A percentile compares a stretch with the other conserved stretches of the same genome.
Evolutionary conservation across 495 filamentous ascomycete species (phyloP).

Genomic region (Aspergillus indologenus): DNA sequence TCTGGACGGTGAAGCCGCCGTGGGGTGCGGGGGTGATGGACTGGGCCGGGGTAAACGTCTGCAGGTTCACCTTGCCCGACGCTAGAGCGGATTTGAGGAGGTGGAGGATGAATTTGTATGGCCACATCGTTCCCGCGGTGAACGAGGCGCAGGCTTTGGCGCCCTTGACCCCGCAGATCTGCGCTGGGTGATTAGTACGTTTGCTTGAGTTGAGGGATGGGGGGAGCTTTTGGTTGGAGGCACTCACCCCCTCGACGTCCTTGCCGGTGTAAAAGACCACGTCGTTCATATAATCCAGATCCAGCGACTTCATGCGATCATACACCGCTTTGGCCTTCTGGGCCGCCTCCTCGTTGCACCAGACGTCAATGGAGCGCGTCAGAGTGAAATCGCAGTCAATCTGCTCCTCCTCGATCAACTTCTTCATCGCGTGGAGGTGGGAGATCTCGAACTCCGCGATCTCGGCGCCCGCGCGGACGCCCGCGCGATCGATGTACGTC

Average conservation of each 20-base stretch:
- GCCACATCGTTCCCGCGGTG: slow-evolving; percentile 59
- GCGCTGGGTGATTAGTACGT: neutral
- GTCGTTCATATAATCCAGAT: slow-evolving; percentile 31
- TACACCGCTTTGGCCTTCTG: slow-evolving; percentile 28
- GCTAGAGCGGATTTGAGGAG: slow-evolving; percentile 52
- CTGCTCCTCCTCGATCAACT: slow-evolving; percentile 31
- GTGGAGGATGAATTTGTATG: slow-evolving; percentile 62
- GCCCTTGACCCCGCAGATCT: slow-evolving; percentile 32
- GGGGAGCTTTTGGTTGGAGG: neutral
- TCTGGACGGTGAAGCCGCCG: slow-evolving; percentile 49
- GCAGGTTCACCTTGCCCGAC: slow-evolving; percentile 53
- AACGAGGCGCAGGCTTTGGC: slow-evolving; percentile 31
- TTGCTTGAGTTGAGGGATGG: neutral
- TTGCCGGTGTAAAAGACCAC: slow-evolving; percentile 28
- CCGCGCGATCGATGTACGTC: slow-evolving; percentile 23
- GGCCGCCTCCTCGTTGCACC: slow-evolving; percentile 30
- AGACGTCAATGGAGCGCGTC: slow-evolving; percentile 36
- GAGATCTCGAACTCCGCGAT: slow-evolving; percentile 32
- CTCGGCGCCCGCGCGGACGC: slow-evolving; percentile 16
- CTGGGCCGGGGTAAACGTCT: slow-evolving; percentile 57
- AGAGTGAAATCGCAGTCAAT: slow-evolving; percentile 43
- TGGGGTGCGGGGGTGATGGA: slow-evolving; percentile 30
- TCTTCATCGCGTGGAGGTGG: slow-evolving; percentile 30
- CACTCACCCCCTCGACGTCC: slow-evolving; percentile 23
- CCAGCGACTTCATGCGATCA: slow-evolving; percentile 21